Evolutionary conservation across 768 basidiomycete genomes (phyloP).

Genomic region (Termitomyces sp.): DNA sequence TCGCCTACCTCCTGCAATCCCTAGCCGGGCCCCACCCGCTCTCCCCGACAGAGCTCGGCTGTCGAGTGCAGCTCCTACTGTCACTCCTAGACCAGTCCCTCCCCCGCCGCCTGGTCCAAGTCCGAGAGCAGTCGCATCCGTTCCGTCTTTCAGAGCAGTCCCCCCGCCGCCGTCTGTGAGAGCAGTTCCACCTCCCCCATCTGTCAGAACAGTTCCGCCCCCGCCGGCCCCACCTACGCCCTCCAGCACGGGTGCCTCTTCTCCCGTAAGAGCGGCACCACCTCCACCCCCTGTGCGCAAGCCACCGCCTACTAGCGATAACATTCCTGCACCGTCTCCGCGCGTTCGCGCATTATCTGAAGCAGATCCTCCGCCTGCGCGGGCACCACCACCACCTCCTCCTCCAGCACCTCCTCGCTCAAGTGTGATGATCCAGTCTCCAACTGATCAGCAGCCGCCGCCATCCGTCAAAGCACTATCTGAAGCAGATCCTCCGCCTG

Average conservation of each 20-base stretch:
- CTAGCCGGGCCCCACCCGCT: conserved; percentile 22
- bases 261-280: conserved; percentile 25
- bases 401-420: conserved; percentile 9
- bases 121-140: conserved; percentile 13
- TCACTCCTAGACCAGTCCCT: conserved; percentile 23
- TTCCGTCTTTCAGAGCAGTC: conserved; percentile 4
- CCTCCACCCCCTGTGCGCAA: conserved; percentile 38
- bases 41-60: conserved; percentile 31
- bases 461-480: too few species aligned
- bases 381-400: conserved; percentile 25
- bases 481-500: too few species aligned
- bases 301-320: conserved; percentile 17
- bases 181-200: conserved; percentile 22
- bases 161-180: conserved; percentile 35
- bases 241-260: conserved; percentile 25
- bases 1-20: too few species aligned
- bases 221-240: conserved; percentile 27
- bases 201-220: conserved; percentile 22
- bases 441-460: too few species aligned
- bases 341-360: conserved; percentile 42
- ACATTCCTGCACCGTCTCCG: conserved; percentile 24
- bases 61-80: conserved; percentile 26
- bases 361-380: conserved; percentile 24
- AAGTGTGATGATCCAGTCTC: too few species aligned
- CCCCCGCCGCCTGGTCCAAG: conserved; percentile 25